Evolutionary conservation across 768 basidiomycete species (phyloP).

Genomic region (Amanita pallidorosea): DNA sequence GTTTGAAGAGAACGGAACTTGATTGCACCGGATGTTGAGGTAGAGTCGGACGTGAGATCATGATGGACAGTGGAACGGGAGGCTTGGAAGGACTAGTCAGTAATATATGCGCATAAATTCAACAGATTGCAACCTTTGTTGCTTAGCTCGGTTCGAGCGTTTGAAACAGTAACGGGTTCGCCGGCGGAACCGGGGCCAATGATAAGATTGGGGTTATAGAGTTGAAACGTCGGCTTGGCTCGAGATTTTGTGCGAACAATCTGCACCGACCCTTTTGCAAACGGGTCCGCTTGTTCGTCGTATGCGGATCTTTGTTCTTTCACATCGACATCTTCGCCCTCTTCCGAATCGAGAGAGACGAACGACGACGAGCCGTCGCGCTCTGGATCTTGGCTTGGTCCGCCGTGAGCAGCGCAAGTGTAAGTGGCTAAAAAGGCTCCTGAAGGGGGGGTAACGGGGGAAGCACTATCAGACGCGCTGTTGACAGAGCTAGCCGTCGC

Average conservation of each 20-base stretch:
- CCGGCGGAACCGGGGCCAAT: constrained; percentile 1
- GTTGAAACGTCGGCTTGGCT: not conserved
- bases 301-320: not conserved
- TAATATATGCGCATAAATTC: not conserved
- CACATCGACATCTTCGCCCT: not conserved
- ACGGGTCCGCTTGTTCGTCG: constrained; percentile 2
- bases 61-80: not conserved
- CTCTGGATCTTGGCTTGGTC: not conserved
- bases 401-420: not conserved
- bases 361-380: not conserved
- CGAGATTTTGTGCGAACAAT: constrained; percentile 5
- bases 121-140: not conserved
- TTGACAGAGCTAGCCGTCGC: not conserved
- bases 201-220: constrained; percentile 2
- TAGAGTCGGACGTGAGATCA: not conserved
- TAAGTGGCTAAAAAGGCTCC: not conserved
- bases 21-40: not conserved
- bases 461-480: constrained; percentile 2
- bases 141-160: not conserved
- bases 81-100: not conserved
- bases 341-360: constrained; percentile 1
- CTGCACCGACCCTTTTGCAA: constrained; percentile 7
- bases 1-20: not conserved
- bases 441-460: constrained; percentile 6
- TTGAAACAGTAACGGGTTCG: not conserved